Evolutionary conservation across 768 basidiomycete genomes (phyloP).

Genomic region (Lactifluus pinguis): DNA sequence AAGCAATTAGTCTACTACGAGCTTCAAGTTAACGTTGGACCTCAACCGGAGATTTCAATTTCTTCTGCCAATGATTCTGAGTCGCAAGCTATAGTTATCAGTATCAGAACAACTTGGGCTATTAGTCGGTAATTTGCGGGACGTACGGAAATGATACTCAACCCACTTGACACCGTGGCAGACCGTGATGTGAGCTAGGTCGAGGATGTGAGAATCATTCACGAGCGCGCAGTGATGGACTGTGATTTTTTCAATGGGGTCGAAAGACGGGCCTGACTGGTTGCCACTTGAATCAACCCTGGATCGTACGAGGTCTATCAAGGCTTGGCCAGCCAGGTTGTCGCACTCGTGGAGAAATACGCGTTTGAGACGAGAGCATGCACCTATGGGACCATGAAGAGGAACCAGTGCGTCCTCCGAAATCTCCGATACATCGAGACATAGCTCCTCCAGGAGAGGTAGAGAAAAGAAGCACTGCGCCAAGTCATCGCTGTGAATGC

Average conservation of each 20-base stretch:
- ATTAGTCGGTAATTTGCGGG: not conserved
- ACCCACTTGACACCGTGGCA: constrained; percentile 39
- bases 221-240: constrained; percentile 53
- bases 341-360: constrained; percentile 56
- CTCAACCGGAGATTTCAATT: constrained; percentile 17
- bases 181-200: constrained; percentile 37
- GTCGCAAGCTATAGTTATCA: constrained; percentile 39
- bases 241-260: constrained; percentile 36
- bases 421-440: constrained; percentile 52
- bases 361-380: constrained; percentile 39
- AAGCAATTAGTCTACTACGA: too few species aligned
- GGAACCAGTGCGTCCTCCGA: constrained; percentile 35
- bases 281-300: constrained; percentile 22
- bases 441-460: constrained; percentile 37
- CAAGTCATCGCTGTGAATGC: constrained; percentile 33
- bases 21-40: not conserved
- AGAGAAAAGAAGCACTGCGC: constrained; percentile 29
- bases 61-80: constrained; percentile 32
- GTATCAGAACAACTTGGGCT: too few species aligned
- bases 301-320: constrained; percentile 41
- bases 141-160: constrained; percentile 52
- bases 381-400: constrained; percentile 31
- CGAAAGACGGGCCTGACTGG: constrained; percentile 2
- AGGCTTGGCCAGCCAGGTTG: constrained; percentile 24
- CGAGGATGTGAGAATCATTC: constrained; percentile 43